phyloP scores from a whole-genome alignment of 306 rosid species.

The Ceratonia siliqua region DNA sequence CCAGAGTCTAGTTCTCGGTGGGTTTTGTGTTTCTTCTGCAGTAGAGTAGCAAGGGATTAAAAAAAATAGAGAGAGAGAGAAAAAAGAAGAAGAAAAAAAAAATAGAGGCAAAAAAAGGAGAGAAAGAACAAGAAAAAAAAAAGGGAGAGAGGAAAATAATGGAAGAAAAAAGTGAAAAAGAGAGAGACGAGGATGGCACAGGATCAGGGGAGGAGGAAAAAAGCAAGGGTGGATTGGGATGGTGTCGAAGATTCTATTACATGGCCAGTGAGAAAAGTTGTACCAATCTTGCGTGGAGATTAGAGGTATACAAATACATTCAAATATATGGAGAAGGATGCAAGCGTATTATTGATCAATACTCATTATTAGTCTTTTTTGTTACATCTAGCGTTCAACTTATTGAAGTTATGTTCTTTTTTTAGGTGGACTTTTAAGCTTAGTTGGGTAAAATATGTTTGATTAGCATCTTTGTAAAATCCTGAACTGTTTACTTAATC shows the following conservation, averaged over 20 bases:
- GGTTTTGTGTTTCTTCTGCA: too few relatives aligned
- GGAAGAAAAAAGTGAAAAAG: too few relatives aligned
- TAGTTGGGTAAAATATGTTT: slow-evolving; percentile 4
- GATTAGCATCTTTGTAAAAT: background rate
- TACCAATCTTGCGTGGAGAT: slow-evolving; percentile 90
- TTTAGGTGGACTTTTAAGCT: background rate
- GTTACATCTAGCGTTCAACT: background rate
- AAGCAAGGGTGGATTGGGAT: slow-evolving; percentile 71
- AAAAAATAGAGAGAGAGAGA: too few relatives aligned
- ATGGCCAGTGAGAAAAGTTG: slow-evolving; percentile 90
- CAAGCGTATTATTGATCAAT: slow-evolving; percentile 2
- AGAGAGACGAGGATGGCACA: too few relatives aligned
- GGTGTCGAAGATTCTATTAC: slow-evolving; percentile 88
- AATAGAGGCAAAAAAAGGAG: too few relatives aligned
- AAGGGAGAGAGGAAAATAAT: too few relatives aligned
- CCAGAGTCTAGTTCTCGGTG: too few relatives aligned
- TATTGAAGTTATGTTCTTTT: slow-evolving; percentile 1
- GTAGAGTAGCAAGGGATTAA: too few relatives aligned
- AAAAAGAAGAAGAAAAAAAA: too few relatives aligned
- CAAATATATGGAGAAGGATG: slow-evolving; percentile 6
- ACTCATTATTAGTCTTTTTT: background rate
- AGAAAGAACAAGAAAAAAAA: too few relatives aligned
- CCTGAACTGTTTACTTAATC: background rate
- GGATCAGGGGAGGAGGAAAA: too few relatives aligned
- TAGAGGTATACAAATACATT: slow-evolving; percentile 60